These are phyloP conservation scores for Malassezia furfur DNA, from an alignment of 1,284 basidiomycete genomes.

Conservation along the genomic window DNA sequence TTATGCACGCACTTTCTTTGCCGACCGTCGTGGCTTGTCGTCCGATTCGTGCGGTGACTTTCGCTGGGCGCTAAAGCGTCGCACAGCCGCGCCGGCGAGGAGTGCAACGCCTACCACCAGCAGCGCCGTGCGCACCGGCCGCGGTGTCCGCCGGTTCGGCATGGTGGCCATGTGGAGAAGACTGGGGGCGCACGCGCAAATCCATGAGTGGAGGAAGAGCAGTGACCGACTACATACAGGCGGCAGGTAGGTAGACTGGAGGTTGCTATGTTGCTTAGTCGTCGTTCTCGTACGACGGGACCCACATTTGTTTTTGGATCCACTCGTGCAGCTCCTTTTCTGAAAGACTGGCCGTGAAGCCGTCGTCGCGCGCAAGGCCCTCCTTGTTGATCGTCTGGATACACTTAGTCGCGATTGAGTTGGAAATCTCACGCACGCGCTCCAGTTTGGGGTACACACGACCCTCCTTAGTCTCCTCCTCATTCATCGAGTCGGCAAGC, in stretches of 20 bases:
- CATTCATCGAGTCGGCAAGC: constrained; percentile 65
- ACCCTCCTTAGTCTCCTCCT: constrained; percentile 57
- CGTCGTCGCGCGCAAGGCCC: constrained; percentile 30
- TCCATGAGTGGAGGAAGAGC: not conserved
- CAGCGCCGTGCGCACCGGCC: not conserved
- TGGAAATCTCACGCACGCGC: constrained; percentile 38
- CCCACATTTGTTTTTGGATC: constrained; percentile 43
- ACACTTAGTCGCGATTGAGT: constrained; percentile 34
- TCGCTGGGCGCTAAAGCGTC: not conserved
- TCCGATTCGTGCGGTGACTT: not conserved
- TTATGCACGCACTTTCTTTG: not conserved
- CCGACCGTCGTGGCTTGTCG: not conserved
- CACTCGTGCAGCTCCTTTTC: constrained; percentile 35
- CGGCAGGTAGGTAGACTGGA: too few species aligned
- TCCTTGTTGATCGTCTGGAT: constrained; percentile 42
- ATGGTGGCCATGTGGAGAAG: too few species aligned
- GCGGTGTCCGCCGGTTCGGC: not conserved
- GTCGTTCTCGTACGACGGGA: constrained; percentile 28
- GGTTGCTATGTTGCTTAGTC: too few species aligned
- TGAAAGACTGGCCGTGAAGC: constrained; percentile 35
- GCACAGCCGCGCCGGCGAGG: not conserved
- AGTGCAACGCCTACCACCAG: not conserved
- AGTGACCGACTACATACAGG: not conserved
- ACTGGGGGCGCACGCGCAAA: too few species aligned
- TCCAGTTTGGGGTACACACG: constrained; percentile 39